Conservation (phyloP, 352 stramenopile species). For the Saprolegnia diclina region DNA sequence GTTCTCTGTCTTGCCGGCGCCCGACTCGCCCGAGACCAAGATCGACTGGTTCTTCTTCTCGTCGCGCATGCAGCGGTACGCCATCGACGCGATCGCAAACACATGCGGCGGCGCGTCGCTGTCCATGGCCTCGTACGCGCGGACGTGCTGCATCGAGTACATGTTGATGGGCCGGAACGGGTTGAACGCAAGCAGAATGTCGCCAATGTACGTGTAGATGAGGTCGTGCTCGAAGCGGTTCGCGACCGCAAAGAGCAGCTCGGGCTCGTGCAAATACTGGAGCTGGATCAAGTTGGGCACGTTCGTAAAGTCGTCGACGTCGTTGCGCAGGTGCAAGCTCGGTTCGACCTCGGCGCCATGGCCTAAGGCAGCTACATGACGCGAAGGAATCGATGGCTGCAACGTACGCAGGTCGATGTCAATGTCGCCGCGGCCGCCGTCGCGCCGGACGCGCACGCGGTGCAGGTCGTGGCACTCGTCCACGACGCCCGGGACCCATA, state of each 20-base stretch:
- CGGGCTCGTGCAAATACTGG: conserved; percentile 78
- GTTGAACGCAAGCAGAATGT: conserved; percentile 82
- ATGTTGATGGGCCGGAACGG: conserved; percentile 69
- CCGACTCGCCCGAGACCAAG: conserved; percentile 89
- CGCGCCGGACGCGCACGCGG: neutral
- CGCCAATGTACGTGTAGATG: conserved; percentile 85
- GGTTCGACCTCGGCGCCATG: conserved; percentile 31
- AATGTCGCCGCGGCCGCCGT: conserved; percentile 34
- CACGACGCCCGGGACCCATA: conserved; percentile 65
- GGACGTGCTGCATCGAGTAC: conserved; percentile 53
- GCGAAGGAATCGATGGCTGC: neutral
- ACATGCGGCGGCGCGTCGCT: conserved; percentile 66
- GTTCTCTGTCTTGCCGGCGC: conserved; percentile 94
- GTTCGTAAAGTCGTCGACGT: conserved; percentile 41
- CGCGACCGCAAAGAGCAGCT: conserved; percentile 70
- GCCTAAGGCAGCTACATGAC: conserved; percentile 28
- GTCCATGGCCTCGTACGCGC: conserved; percentile 51
- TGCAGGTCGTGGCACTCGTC: conserved; percentile 44
- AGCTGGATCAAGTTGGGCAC: conserved; percentile 69
- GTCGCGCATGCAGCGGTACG: conserved; percentile 65
- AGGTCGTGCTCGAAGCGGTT: conserved; percentile 65
- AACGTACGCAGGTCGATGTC: conserved; percentile 29
- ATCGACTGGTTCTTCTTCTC: conserved; percentile 86
- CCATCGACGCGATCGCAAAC: conserved; percentile 85
- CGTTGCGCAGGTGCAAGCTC: conserved; percentile 59